These are phyloP conservation scores for Tolypocladium album DNA, from an alignment of 2,329 filamentous ascomycete species.

Conservation along the genomic window DNA sequence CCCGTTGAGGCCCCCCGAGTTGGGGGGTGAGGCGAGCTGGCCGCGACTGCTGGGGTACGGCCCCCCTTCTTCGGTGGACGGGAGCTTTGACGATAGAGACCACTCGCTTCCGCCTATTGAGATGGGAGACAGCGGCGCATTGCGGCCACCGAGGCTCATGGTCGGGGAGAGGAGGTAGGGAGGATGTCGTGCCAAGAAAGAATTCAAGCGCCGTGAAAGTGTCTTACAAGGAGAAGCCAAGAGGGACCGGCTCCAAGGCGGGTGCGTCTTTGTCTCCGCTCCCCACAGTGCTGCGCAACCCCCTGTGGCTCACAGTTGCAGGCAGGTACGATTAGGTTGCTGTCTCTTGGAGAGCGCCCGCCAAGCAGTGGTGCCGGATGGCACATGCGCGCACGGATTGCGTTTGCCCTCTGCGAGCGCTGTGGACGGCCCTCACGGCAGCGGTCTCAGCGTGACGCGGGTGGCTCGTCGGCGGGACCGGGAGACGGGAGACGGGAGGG, in stretches of 20 bases:
- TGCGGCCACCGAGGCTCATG: slow-evolving; percentile 55
- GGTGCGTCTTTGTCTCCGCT: slow-evolving; percentile 5
- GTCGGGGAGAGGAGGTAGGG: slow-evolving; percentile 19
- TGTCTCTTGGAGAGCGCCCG: not conserved
- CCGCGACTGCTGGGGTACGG: slow-evolving; percentile 43
- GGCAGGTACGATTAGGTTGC: not conserved
- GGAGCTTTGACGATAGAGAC: slow-evolving; percentile 57
- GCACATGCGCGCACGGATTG: not conserved
- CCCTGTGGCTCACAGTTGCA: slow-evolving; percentile 5
- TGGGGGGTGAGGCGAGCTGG: slow-evolving; percentile 58
- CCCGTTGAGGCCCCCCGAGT: slow-evolving; percentile 51
- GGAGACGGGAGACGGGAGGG: not conserved
- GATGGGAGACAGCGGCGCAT: slow-evolving; percentile 71
- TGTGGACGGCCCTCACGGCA: not conserved
- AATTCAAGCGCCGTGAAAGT: not conserved
- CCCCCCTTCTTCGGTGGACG: slow-evolving; percentile 38
- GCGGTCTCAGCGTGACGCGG: not conserved
- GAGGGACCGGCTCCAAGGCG: not conserved
- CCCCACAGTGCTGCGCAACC: slow-evolving; percentile 8
- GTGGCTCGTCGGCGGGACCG: not conserved
- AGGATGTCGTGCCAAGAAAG: slow-evolving; percentile 12
- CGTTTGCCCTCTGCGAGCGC: not conserved
- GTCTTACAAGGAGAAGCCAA: not conserved
- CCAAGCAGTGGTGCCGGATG: not conserved
- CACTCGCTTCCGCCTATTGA: slow-evolving; percentile 79